phyloP scores from a whole-genome alignment of 1,139 yeast genomes.

The Protomyces inouyei region DNA sequence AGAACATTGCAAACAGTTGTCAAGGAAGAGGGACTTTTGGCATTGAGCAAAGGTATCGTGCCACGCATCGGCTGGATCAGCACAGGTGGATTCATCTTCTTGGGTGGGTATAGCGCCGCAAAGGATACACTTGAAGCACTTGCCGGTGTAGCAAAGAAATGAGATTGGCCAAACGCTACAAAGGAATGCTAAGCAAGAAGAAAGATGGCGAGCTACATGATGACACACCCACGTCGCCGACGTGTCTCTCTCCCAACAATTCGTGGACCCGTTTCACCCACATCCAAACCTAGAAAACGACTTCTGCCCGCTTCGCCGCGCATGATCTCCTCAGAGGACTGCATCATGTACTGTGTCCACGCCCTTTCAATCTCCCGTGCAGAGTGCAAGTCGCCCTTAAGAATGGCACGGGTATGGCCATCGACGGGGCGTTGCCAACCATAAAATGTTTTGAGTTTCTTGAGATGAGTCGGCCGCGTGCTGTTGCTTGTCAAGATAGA shows the following conservation, averaged over 20 bases:
- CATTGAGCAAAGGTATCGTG: constrained; percentile 77
- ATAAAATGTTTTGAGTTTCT: constrained; percentile 27
- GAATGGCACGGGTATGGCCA: constrained; percentile 24
- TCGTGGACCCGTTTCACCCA: constrained; percentile 9
- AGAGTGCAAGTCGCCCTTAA: constrained; percentile 19
- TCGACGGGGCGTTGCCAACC: constrained; percentile 29
- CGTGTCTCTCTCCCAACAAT: constrained; percentile 14
- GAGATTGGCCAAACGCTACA: background rate
- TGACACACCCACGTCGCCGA: constrained; percentile 3
- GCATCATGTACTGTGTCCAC: constrained; percentile 29
- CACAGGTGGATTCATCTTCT: constrained; percentile 95
- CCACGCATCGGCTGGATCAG: constrained; percentile 97
- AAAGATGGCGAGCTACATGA: background rate
- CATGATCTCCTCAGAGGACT: constrained; percentile 2
- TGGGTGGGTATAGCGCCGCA: constrained; percentile 86
- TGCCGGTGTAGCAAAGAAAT: background rate
- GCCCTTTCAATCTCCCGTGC: constrained; percentile 29
- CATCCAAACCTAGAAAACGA: constrained; percentile 4
- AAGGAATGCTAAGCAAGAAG: background rate
- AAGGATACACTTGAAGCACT: constrained; percentile 35
- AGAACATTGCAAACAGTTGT: constrained; percentile 49
- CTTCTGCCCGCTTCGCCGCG: constrained; percentile 13
- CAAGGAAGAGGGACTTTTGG: constrained; percentile 60
- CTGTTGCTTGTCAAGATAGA: constrained; percentile 30
- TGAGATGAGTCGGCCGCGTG: constrained; percentile 10